Conservation (phyloP, 106 monocot species). For the Acanthochlamys bracteata region DNA sequence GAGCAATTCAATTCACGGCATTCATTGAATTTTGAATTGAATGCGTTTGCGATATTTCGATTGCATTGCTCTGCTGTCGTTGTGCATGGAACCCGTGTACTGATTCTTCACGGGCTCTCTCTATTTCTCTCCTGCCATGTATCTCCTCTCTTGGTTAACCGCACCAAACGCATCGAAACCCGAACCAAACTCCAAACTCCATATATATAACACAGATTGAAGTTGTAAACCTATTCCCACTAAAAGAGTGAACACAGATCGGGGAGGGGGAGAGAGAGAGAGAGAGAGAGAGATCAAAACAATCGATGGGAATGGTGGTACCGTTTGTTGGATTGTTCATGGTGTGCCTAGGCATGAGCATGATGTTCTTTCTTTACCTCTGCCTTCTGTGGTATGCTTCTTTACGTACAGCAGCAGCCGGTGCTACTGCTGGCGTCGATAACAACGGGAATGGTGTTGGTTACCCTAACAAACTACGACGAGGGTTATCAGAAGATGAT, state of each 20-base stretch:
- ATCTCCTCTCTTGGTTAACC: background rate
- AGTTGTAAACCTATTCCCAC: no score
- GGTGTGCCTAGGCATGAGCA: constrained; percentile 1
- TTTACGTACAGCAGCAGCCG: background rate
- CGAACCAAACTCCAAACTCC: background rate
- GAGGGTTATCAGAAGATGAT: background rate
- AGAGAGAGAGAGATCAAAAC: constrained; percentile 3
- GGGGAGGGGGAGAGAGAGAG: background rate
- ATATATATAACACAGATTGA: background rate
- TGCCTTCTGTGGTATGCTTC: constrained; percentile 1
- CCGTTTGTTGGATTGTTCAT: constrained; percentile 5
- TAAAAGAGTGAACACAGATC: no score
- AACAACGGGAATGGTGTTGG: background rate
- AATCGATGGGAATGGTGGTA: background rate
- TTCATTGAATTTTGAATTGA: no score
- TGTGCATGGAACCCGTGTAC: no score
- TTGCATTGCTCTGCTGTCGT: no score
- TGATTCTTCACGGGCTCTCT: background rate
- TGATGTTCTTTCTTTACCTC: constrained; percentile 8
- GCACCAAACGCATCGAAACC: background rate
- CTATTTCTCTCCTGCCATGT: background rate
- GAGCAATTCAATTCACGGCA: no score
- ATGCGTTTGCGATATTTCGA: no score
- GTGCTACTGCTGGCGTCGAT: no score
- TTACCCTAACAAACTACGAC: background rate